Evolutionary conservation across 768 basidiomycete species (phyloP).

Genomic region (Pisolithus microcarpus): DNA sequence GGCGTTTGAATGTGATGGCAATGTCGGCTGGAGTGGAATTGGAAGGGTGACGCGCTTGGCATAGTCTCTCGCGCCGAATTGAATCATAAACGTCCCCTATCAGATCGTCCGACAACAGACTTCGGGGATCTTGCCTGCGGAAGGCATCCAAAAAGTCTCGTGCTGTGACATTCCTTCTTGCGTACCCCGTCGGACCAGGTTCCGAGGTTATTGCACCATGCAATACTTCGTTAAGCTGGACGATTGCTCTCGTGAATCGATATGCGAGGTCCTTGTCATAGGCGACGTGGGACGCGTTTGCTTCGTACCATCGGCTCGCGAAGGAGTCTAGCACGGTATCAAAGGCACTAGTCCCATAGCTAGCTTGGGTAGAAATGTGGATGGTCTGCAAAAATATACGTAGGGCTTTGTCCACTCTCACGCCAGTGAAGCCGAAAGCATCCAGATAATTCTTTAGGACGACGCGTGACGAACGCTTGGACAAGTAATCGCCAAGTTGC

Average conservation of each 20-base stretch:
- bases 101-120: slow-evolving; percentile 65
- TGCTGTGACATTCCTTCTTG: slow-evolving; percentile 53
- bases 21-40: slow-evolving; percentile 40
- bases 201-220: slow-evolving; percentile 67
- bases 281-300: slow-evolving; percentile 69
- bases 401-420: slow-evolving; percentile 84
- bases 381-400: slow-evolving; percentile 84
- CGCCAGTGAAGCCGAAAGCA: slow-evolving; percentile 75
- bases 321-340: slow-evolving; percentile 75
- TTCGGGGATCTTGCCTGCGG: slow-evolving; percentile 65
- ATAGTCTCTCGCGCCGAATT: slow-evolving; percentile 62
- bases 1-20: slow-evolving; percentile 61
- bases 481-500: slow-evolving; percentile 79
- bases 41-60: slow-evolving; percentile 54
- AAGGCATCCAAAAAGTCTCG: slow-evolving; percentile 84
- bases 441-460: slow-evolving; percentile 83
- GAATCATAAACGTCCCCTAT: slow-evolving; percentile 76
- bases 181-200: slow-evolving; percentile 47
- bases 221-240: slow-evolving; percentile 83
- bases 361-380: slow-evolving; percentile 45
- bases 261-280: slow-evolving; percentile 78
- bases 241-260: slow-evolving; percentile 71
- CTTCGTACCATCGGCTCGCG: slow-evolving; percentile 84
- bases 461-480: slow-evolving; percentile 61
- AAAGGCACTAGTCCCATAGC: slow-evolving; percentile 26